Evolutionary conservation across 1,284 basidiomycete species (phyloP), one percentile per base, ranked within the genome.

Genomic region (Austroboletus novae-zelandiae): DNA sequence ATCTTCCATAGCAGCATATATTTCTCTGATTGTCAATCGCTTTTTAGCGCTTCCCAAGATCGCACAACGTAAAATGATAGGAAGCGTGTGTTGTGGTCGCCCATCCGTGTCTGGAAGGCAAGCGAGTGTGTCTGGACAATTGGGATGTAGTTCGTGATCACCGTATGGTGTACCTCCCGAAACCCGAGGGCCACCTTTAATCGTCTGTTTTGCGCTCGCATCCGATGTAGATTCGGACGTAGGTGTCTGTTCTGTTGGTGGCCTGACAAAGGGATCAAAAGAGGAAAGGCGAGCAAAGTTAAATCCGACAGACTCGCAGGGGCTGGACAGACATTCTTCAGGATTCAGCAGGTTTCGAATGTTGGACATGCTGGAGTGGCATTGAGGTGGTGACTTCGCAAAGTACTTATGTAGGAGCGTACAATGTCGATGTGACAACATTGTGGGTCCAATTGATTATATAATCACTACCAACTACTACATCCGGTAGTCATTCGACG

Each of bases 1-100:
- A 37, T 77, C 75, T 71, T 90, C 88, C 85, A 90, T 90, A 11
- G 85, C 83, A 9, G 84, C 84, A 59, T 90, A 90, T 50, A 90
- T 90, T 60, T 89, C 87, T 45, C 88, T 76, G 58, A 90, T 89
- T 15, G 87, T 90, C 27, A 90, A 72, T n/a, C 85, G 79, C 61
- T 83, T 80, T 57, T 81, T 80, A 9, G 80, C 74, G 63, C 85
- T 87, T 35, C 87, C 88, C 46, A 90, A 73, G 58, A 90, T 90
- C 30, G 87, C 85, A 61, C 88, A 90, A 35, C 87, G 82, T 46
- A 90, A 73, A 60, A 90, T 90, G 51, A 90, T 83, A 34, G 87
- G 88, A 40, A 90, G 77, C 7, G 88, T 90, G 60, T 90, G 87
- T 56, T 89, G 86, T 46, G 87, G 87, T 55, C 86, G 74, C 40